Base-by-base conservation (phyloP, 306 rosid species). In the Mucuna pruriens region DNA sequence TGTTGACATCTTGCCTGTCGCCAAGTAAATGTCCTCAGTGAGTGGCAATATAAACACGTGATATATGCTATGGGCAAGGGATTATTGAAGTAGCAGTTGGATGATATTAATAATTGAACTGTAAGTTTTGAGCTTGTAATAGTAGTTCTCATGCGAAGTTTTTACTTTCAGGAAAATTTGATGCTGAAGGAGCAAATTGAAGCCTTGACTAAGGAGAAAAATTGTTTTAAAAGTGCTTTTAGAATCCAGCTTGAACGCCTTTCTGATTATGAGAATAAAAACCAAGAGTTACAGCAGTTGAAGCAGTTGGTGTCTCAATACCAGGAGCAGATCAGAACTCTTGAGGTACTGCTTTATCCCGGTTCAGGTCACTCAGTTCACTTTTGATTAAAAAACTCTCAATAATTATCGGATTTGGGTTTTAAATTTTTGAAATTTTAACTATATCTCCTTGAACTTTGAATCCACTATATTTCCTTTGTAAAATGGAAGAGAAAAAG, bases 251-350 rank as follows among this genome's bases (percentile, higher is more conserved):
- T 89, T 61, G 98, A 95, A 75, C 96, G 98, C 2, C 97, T 91
- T 33, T 88, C 90, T 52, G 98, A 95, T 34, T 89, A 80, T 15
- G 99, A 95, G 67, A 81, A 75, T 7, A 89, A 78, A 81, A 90
- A 85, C 75, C 87, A 82, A 6, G 99, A 95, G 86, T 51, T 92
- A 83, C 96, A 90, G 77, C 93, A 90, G 71, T 77, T 95, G 88
- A 95, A 90, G 88, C 96, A 93, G 84, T 34, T 89, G 83, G 89
- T 88, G 58, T 68, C 97, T 87, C 99, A 95, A 65, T 90, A 89
- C 74, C 99, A 93, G 84, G 98, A 91, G 84, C 97, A 93, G 83
- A 58, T 91, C 84, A 88, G 96, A 86, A 89, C 96, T 22, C 92
- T 91, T 13, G 98, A 95, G 99, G 98, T 95, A 78, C 4, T n/a